Conservation (phyloP, 2,329 filamentous ascomycete species). For the Trichophyton rubrum region DNA sequence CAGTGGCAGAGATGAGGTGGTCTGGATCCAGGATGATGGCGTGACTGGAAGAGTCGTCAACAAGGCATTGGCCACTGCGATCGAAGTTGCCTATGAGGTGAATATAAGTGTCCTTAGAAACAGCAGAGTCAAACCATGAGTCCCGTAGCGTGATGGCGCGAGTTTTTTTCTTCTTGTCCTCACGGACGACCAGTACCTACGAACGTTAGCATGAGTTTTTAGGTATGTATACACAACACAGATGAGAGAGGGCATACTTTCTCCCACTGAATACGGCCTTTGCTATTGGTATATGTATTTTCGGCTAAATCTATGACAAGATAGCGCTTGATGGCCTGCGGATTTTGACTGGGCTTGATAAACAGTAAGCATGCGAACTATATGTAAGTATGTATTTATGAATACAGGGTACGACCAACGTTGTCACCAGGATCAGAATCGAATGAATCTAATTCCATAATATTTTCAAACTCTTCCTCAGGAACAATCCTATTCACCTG, state of each 20-base stretch:
- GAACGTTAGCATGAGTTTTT: slow-evolving; percentile 7
- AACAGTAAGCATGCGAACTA: slow-evolving; percentile 46
- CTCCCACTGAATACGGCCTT: slow-evolving; percentile 49
- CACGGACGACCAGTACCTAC: slow-evolving; percentile 69
- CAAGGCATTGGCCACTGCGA: slow-evolving; percentile 56
- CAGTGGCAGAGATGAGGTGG: slow-evolving; percentile 86
- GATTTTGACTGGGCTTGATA: slow-evolving; percentile 52
- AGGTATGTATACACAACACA: slow-evolving; percentile 13
- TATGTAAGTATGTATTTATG: slow-evolving; percentile 5
- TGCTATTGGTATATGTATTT: slow-evolving; percentile 52
- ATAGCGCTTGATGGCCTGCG: slow-evolving; percentile 70
- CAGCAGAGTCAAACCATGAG: slow-evolving; percentile 74
- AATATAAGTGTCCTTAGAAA: slow-evolving; percentile 61
- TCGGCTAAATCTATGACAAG: slow-evolving; percentile 62
- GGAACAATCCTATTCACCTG: neutral
- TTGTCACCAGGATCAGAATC: slow-evolving; percentile 32
- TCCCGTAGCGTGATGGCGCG: slow-evolving; percentile 66
- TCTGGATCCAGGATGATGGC: slow-evolving; percentile 90
- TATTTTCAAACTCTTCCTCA: slow-evolving; percentile 59
- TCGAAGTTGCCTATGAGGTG: slow-evolving; percentile 76
- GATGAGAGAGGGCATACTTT: slow-evolving; percentile 47
- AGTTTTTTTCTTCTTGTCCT: slow-evolving; percentile 55
- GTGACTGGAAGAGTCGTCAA: slow-evolving; percentile 72
- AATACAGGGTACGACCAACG: slow-evolving; percentile 15
- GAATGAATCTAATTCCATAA: slow-evolving; percentile 51